Evolutionary conservation across 306 rosid species (phyloP), one percentile per base, ranked within the genome.

Genomic region (Quercus aquifolioides): DNA sequence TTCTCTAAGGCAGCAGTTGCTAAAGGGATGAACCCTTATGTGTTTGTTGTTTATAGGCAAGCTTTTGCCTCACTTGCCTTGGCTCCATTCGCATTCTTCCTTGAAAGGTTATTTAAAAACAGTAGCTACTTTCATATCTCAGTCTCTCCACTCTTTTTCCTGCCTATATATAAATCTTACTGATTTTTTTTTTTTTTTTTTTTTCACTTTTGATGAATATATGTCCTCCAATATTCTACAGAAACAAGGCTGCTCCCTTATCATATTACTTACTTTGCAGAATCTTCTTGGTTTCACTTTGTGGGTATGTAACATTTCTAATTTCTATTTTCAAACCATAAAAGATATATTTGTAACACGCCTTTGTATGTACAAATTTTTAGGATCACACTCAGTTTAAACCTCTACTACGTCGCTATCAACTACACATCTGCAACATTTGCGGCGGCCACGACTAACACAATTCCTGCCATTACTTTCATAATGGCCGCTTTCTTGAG

Each of bases 21-120:
- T 59, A 85, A 80, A 51, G 99, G 98, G 85, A 95, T 95, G 99
- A 92, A 86, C 84, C 92, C 99, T 49, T 88, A 71, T 71, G 92
- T 95, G 62, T 95, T 95, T 78, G 99, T 95, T 64, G 92, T 95
- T 73, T 95, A 95, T 77, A 85, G 99, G 31, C 99, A 95, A 88
- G 93, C 91, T 78, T 89, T 92, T 62, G 99, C 98, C 19, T 63
- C 89, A 8, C 73, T 95, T 41, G 89, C 90, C 74, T 49, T 95
- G 76, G 87, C 91, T 73, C 99, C 99, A 10, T 84, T 92, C 76
- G 94, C 98, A 67, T 84, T 84, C 88, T 84, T 86, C 89, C 84
- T 90, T 21, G 97, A 95, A 86, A 88, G 99, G 99, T 92, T 76
- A 8, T 23, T 25, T 19, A 5, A 3, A 2, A 72, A 20, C 57